Evolutionary conservation across 2,329 filamentous ascomycete genomes (phyloP).

Genomic region (Chlorencoelia australis): DNA sequence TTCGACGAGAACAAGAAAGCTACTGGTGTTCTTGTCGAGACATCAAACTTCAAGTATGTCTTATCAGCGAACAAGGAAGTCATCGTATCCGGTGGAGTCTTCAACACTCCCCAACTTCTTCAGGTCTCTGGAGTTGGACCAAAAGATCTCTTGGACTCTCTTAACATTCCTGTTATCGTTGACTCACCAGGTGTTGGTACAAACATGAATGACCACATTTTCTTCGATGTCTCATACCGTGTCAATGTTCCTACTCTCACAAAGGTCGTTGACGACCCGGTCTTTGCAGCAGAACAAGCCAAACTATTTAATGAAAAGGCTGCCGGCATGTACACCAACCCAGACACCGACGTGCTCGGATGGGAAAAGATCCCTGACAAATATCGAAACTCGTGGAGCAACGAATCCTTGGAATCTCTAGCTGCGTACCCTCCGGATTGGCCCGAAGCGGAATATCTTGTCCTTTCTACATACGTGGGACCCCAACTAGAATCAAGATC

Average conservation of each 20-base stretch:
- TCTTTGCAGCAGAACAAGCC: neutral
- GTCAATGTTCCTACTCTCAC: slow-evolving; percentile 6
- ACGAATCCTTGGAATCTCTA: neutral
- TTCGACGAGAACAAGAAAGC: slow-evolving; percentile 33
- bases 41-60: slow-evolving; percentile 2
- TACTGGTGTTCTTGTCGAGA: slow-evolving; percentile 30
- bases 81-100: slow-evolving; percentile 37
- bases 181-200: slow-evolving; percentile 40
- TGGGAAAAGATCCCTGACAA: slow-evolving; percentile 13
- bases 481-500: neutral
- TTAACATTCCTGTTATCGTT: slow-evolving; percentile 35
- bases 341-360: slow-evolving; percentile 9
- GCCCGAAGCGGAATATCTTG: slow-evolving; percentile 16
- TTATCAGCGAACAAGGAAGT: slow-evolving; percentile 11
- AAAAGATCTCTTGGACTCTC: slow-evolving; percentile 30
- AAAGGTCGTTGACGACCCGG: neutral
- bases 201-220: slow-evolving; percentile 34
- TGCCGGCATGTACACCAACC: slow-evolving; percentile 5
- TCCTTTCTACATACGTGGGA: slow-evolving; percentile 6
- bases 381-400: slow-evolving; percentile 1
- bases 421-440: slow-evolving; percentile 12
- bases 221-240: slow-evolving; percentile 6
- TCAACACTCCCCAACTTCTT: slow-evolving; percentile 40
- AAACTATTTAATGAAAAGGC: neutral
- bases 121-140: slow-evolving; percentile 37